These are phyloP conservation scores for Apophysomyces ossiformis DNA, from an alignment of 371 early-diverging fungal genomes.

Conservation along the genomic window DNA sequence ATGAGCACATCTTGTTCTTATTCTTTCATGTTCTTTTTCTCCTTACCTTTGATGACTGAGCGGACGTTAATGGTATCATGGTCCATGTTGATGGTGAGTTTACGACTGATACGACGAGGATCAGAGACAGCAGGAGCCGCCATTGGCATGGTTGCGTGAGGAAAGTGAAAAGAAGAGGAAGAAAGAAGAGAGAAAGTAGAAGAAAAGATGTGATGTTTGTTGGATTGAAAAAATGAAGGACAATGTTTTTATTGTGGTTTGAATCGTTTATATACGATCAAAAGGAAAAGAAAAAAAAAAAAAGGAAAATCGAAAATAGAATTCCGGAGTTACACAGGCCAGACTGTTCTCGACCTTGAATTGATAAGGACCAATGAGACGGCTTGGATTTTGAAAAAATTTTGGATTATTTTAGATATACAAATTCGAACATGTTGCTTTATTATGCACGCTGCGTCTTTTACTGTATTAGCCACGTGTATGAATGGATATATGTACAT, in stretches of 20 bases:
- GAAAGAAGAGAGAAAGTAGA: neutral
- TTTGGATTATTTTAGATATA: neutral
- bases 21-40: neutral
- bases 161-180: neutral
- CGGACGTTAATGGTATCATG: constrained; percentile 39
- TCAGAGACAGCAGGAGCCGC: constrained; percentile 14
- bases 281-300: neutral
- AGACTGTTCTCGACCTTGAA: constrained; percentile 10
- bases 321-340: constrained; percentile 2
- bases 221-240: neutral
- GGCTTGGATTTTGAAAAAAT: neutral
- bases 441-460: neutral
- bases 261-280: neutral
- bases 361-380: neutral
- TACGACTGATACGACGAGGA: constrained; percentile 34
- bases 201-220: neutral
- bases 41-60: constrained; percentile 47
- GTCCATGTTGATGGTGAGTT: constrained; percentile 41
- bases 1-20: too few species aligned
- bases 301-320: constrained; percentile 4
- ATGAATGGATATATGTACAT: neutral
- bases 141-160: neutral
- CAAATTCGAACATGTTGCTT: neutral
- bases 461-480: neutral
- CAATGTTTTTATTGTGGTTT: constrained; percentile 7